phyloP scores from a whole-genome alignment of 805 yeast species.

The Saccharomycopsis babjevae region DNA sequence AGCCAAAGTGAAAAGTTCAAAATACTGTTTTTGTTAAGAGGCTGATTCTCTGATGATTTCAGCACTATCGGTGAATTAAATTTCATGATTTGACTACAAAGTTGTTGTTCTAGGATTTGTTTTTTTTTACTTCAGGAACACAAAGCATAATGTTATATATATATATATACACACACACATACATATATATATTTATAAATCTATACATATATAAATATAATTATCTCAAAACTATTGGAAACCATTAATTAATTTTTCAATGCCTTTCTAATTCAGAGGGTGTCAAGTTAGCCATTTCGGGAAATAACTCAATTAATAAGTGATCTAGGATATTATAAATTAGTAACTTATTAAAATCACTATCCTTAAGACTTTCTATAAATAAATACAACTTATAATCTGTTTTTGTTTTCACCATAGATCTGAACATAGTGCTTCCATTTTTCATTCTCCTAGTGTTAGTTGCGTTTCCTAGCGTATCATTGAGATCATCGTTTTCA shows the following conservation, averaged over 20 bases:
- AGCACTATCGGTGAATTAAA: too few species aligned
- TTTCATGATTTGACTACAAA: too few species aligned
- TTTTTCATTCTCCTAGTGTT: neutral
- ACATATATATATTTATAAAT: neutral
- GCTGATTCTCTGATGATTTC: too few species aligned
- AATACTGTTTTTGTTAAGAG: too few species aligned
- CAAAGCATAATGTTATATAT: neutral
- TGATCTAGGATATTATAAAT: slow-evolving; percentile 34
- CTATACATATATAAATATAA: neutral
- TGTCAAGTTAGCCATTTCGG: slow-evolving; percentile 25
- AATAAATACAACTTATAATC: slow-evolving; percentile 21
- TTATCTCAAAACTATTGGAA: neutral
- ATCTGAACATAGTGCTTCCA: slow-evolving; percentile 5
- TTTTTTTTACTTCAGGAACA: neutral
- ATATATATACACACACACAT: neutral
- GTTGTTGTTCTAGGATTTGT: neutral
- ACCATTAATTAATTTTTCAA: neutral
- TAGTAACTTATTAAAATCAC: slow-evolving; percentile 34
- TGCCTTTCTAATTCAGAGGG: slow-evolving; percentile 16
- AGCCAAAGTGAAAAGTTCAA: too few species aligned
- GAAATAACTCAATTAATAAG: slow-evolving; percentile 30
- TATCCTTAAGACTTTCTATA: slow-evolving; percentile 27
- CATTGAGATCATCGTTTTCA: neutral
- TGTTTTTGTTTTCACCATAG: slow-evolving; percentile 14
- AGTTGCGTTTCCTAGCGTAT: neutral